These are phyloP conservation scores for Ustilago loliicola DNA, from an alignment of 1,284 basidiomycete genomes.

Conservation along the genomic window DNA sequence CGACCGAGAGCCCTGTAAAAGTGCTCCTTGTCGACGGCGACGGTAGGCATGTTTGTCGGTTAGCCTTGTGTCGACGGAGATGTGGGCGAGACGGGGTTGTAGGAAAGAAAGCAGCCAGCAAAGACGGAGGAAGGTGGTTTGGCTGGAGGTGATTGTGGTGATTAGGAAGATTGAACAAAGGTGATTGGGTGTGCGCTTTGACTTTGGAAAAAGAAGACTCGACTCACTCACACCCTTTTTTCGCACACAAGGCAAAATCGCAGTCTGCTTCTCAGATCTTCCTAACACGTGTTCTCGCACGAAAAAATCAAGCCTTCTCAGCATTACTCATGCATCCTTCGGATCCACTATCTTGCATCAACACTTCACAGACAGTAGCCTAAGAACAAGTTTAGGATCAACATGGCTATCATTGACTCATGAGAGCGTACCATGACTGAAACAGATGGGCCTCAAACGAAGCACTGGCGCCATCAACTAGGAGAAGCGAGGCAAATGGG, in stretches of 20 bases:
- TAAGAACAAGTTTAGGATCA: background rate
- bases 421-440: background rate
- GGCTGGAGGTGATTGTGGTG: conserved; percentile 3
- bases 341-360: background rate
- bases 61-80: background rate
- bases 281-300: conserved; percentile 16
- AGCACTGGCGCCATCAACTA: background rate
- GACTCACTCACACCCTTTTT: conserved; percentile 11
- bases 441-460: background rate
- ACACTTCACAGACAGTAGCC: background rate
- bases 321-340: background rate
- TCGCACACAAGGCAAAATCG: background rate
- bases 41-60: conserved; percentile 82
- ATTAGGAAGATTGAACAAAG: background rate
- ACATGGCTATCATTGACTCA: background rate
- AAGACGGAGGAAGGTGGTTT: background rate
- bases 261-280: conserved; percentile 22
- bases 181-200: conserved; percentile 8
- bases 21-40: conserved; percentile 94
- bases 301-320: background rate
- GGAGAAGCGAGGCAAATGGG: conserved; percentile 18
- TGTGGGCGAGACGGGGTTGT: background rate
- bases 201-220: conserved; percentile 6
- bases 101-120: background rate
- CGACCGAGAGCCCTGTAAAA: conserved; percentile 88